Evolutionary conservation across 2,329 filamentous ascomycete species (phyloP).

Genomic region (Onygenales sp.): DNA sequence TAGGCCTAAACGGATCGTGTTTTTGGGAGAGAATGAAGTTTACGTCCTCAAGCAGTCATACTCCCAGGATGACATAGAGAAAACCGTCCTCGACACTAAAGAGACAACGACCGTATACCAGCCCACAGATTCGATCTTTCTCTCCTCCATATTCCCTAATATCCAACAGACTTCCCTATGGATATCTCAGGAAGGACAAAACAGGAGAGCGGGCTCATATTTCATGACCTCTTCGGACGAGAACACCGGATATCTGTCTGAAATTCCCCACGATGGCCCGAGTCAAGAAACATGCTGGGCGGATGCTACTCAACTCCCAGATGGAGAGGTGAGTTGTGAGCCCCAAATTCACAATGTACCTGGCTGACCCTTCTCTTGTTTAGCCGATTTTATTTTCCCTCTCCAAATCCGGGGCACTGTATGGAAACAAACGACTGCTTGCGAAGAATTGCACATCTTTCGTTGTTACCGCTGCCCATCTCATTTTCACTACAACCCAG

Average conservation of each 20-base stretch:
- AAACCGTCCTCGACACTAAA: conserved; percentile 25
- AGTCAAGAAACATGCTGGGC: conserved; percentile 30
- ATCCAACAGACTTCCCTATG: conserved; percentile 24
- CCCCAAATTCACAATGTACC: background rate
- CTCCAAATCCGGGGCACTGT: conserved; percentile 66
- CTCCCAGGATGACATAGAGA: conserved; percentile 21
- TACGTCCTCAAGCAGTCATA: conserved; percentile 32
- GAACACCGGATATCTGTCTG: conserved; percentile 7
- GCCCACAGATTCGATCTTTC: conserved; percentile 22
- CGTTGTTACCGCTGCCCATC: conserved; percentile 65
- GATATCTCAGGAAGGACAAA: conserved; percentile 23
- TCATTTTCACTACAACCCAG: conserved; percentile 86
- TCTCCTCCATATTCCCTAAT: conserved; percentile 28
- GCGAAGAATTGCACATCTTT: conserved; percentile 91
- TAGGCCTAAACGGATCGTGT: conserved; percentile 37
- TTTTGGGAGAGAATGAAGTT: conserved; percentile 33
- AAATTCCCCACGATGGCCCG: conserved; percentile 19
- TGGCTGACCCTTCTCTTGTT: conserved; percentile 23
- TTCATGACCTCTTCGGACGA: conserved; percentile 19
- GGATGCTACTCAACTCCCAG: conserved; percentile 24
- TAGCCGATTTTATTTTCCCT: conserved; percentile 54
- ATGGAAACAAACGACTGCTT: conserved; percentile 63
- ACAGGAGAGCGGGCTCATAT: conserved; percentile 21
- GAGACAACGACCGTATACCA: conserved; percentile 22
- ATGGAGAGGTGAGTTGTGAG: conserved; percentile 27